Evolutionary conservation across 192 early-diverging fungal species (phyloP), one percentile per base, ranked within the genome.

Genomic region (Gamsiella multidivaricata): DNA sequence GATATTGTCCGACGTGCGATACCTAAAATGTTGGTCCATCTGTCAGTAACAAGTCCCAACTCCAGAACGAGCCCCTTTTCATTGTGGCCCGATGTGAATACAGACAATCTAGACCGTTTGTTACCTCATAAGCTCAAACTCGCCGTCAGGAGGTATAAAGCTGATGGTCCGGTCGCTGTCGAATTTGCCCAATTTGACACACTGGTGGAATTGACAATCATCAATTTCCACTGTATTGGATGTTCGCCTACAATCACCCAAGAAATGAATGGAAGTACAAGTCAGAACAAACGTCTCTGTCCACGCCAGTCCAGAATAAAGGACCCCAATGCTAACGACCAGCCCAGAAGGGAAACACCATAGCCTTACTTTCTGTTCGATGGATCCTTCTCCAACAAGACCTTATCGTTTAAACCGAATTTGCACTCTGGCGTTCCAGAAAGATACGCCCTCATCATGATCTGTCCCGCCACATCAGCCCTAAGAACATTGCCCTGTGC

Each of bases 181-280:
- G 74, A 97, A 99, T 61, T 90, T 91, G 34, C 93, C 94, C 32
- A 99, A 82, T 64, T 93, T 90, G 43, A 99, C 97, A 82, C 97
- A 98, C 84, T 99, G 97, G 79, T 99, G 97, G 87, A 99, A 99
- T 73, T 99, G 95, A 65, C 91, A 94, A 69, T 99, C 97, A 51
- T 97, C 97, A 37, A 99, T 93, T 70, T 97, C 96, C 25, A 99
- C 96, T 17, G 88, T 83, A 37, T 89, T 86, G 32, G 86, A 74
- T 14, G 82, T 55, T 54, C 52, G 69, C 52, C 72, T 70, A 62
- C 3, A 31, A 29, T 32, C 8, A 26, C 18, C 8, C 22, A 10
- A 53, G 8, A 53, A 25, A 39, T 52, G 45, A 54, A 55, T 58
- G 23, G 33, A 56, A 56, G 46, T 56, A 47, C 46, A 61, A 3